These are phyloP conservation scores for Sclerotinia subarctica DNA, from an alignment of 2,329 filamentous ascomycete species.

Conservation along the genomic window DNA sequence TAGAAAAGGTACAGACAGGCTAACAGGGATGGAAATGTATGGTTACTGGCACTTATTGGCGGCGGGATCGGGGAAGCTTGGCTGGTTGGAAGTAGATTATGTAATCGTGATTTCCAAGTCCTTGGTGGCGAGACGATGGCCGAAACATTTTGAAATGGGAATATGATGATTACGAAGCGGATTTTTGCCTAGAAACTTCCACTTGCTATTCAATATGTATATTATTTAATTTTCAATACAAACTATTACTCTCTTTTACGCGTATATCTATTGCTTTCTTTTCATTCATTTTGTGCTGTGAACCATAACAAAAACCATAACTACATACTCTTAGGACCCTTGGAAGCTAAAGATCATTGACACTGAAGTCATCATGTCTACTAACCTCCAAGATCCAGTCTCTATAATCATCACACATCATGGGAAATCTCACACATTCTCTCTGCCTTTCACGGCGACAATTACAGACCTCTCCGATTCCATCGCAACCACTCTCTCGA, in stretches of 20 bases:
- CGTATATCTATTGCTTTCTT: background rate
- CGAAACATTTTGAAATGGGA: background rate
- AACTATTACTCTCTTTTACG: background rate
- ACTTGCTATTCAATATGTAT: slow-evolving; percentile 14
- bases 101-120: background rate
- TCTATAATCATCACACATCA: slow-evolving; percentile 48
- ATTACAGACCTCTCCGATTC: slow-evolving; percentile 57
- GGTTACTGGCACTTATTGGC: background rate
- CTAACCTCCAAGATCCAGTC: slow-evolving; percentile 39
- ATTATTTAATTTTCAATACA: slow-evolving; percentile 1
- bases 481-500: slow-evolving; percentile 54
- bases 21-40: slow-evolving; percentile 13
- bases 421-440: slow-evolving; percentile 45
- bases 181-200: slow-evolving; percentile 34
- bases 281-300: background rate
- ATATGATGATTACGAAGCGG: slow-evolving; percentile 35
- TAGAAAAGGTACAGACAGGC: slow-evolving; percentile 11
- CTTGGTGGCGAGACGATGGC: background rate
- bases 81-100: background rate
- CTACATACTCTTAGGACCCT: too few relatives aligned
- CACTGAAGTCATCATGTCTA: slow-evolving; percentile 23
- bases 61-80: slow-evolving; percentile 12
- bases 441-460: slow-evolving; percentile 47
- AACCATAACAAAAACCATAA: background rate
- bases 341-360: slow-evolving; percentile 14